Conservation (phyloP, 768 basidiomycete species). For the Tricholoma hemisulphureum region DNA sequence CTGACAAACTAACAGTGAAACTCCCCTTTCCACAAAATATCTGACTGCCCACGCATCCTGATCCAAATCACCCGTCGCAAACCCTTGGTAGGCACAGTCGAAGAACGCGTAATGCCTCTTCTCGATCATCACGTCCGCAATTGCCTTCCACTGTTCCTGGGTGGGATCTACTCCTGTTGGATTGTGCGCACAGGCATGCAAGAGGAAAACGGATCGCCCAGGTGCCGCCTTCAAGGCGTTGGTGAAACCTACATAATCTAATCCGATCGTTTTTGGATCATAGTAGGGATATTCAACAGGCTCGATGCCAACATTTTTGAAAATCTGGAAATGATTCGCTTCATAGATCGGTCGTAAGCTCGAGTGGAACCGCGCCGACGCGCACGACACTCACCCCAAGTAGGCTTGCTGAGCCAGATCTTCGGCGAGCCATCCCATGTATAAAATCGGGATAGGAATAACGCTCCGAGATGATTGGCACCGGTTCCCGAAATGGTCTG, state of each 20-base stretch:
- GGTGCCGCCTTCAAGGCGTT: conserved; percentile 61
- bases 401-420: conserved; percentile 87
- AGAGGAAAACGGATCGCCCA: conserved; percentile 76
- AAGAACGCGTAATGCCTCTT: conserved; percentile 89
- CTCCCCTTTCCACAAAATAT: conserved; percentile 73
- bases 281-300: conserved; percentile 93
- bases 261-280: conserved; percentile 82
- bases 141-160: conserved; percentile 75
- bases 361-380: background rate
- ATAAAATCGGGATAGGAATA: conserved; percentile 86
- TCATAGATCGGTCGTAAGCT: background rate
- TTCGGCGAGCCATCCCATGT: conserved; percentile 63
- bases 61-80: conserved; percentile 90
- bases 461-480: conserved; percentile 88
- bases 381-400: conserved; percentile 70
- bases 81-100: conserved; percentile 97
- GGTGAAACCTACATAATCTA: conserved; percentile 75
- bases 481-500: conserved; percentile 97
- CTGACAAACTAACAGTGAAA: conserved; percentile 87
- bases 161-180: conserved; percentile 97
- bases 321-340: conserved; percentile 90
- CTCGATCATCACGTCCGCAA: conserved; percentile 68
- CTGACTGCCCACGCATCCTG: conserved; percentile 91
- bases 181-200: conserved; percentile 96
- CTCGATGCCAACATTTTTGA: conserved; percentile 85